These are phyloP conservation scores for Hygrophorus pudorinus DNA, from an alignment of 768 basidiomycete genomes.

Conservation along the genomic window DNA sequence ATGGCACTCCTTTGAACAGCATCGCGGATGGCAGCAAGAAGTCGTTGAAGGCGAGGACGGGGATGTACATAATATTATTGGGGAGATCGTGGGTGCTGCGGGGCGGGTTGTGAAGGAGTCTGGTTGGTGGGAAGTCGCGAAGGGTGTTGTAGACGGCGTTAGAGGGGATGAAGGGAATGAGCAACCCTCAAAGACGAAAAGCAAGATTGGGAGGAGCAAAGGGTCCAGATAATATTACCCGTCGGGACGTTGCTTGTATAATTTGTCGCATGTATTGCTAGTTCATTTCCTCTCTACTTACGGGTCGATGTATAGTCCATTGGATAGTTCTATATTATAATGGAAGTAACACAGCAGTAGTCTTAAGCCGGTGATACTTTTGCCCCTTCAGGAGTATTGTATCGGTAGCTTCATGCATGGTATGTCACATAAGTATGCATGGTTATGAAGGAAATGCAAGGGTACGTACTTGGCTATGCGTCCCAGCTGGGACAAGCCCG, in stretches of 20 bases:
- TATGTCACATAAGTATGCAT: neutral
- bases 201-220: neutral
- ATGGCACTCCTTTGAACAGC: constrained; percentile 60
- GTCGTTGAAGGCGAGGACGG: constrained; percentile 17
- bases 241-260: too few species aligned
- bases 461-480: constrained; percentile 56
- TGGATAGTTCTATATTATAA: neutral
- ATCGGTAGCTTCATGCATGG: constrained; percentile 22
- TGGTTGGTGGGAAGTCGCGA: constrained; percentile 24
- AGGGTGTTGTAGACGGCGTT: constrained; percentile 11
- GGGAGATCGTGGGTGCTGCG: constrained; percentile 28
- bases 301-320: neutral
- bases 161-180: constrained; percentile 2
- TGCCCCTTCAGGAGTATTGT: constrained; percentile 12
- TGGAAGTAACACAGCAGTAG: neutral
- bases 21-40: constrained; percentile 45
- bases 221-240: constrained; percentile 4
- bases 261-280: neutral
- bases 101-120: constrained; percentile 16
- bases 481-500: constrained; percentile 57
- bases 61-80: constrained; percentile 37
- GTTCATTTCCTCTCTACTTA: neutral
- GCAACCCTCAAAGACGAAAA: neutral
- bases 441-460: neutral
- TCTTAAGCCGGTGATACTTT: constrained; percentile 10